A percentile compares a stretch with the other conserved stretches of the same genome.
phyloP scores from a whole-genome alignment of 2,329 filamentous ascomycete genomes.

The Stagonosporopsis tanaceti region DNA sequence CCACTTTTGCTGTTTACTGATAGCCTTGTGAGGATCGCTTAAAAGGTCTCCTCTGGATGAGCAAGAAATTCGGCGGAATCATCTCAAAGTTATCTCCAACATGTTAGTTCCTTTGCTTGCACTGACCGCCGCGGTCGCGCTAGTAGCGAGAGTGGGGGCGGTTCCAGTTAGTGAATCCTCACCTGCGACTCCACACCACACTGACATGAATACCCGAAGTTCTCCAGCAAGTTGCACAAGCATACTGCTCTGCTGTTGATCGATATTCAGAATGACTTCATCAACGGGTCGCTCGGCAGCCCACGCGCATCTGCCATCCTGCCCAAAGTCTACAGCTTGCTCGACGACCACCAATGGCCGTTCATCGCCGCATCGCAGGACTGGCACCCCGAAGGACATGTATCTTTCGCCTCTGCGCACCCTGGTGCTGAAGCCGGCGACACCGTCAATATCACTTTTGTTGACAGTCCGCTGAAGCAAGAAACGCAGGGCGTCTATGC shows the following conservation, averaged over 20 bases:
- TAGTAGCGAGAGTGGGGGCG: slow-evolving; percentile 4
- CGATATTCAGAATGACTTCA: slow-evolving; percentile 40
- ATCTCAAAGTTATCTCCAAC: not conserved
- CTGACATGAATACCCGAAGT: slow-evolving; percentile 9
- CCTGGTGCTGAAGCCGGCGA: slow-evolving; percentile 18
- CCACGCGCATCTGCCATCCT: slow-evolving; percentile 28
- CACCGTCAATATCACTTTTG: slow-evolving; percentile 27
- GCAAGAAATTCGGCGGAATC: not conserved
- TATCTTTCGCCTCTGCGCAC: slow-evolving; percentile 32
- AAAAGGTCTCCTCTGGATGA: not conserved
- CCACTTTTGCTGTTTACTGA: slow-evolving; percentile 1
- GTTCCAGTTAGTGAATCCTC: slow-evolving; percentile 11
- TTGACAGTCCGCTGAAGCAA: slow-evolving; percentile 28
- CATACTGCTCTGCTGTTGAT: slow-evolving; percentile 33
- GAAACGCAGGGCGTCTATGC: slow-evolving; percentile 29
- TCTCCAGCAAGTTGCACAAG: slow-evolving; percentile 30
- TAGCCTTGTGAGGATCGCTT: not conserved
- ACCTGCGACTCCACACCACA: not conserved
- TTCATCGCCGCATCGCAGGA: slow-evolving; percentile 37
- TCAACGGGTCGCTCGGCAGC: slow-evolving; percentile 31
- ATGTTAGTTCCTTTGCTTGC: slow-evolving; percentile 3
- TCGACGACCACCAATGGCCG: slow-evolving; percentile 36
- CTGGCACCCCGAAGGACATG: slow-evolving; percentile 32
- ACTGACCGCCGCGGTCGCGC: not conserved
- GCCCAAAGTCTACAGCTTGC: slow-evolving; percentile 31